phyloP scores from a whole-genome alignment of 129 eudicot species.

The Saussurea involucrata region DNA sequence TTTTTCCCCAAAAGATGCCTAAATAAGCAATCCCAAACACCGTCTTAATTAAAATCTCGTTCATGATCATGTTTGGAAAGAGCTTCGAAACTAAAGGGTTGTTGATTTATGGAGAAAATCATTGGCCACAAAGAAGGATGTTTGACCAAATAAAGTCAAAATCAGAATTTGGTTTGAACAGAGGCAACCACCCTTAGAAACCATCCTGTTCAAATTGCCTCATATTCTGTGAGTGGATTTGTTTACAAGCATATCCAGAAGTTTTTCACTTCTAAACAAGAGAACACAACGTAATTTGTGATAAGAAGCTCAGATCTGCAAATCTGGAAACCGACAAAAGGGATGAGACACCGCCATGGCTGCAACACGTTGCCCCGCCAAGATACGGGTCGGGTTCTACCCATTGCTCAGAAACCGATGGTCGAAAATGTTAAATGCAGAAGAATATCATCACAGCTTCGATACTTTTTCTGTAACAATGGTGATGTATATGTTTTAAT shows the following conservation, averaged over 20 bases:
- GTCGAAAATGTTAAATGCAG: too few species aligned
- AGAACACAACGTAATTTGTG: too few species aligned
- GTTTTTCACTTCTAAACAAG: too few species aligned
- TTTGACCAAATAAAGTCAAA: not conserved
- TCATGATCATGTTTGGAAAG: not conserved
- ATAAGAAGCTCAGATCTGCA: not conserved
- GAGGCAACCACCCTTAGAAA: not conserved
- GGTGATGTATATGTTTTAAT: too few species aligned
- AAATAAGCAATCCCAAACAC: too few species aligned
- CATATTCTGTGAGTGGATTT: not conserved
- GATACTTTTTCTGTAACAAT: not conserved
- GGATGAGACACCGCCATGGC: slow-evolving; percentile 6
- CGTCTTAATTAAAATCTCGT: too few species aligned
- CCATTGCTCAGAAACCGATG: too few species aligned
- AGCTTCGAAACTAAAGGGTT: not conserved
- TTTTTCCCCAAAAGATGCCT: too few species aligned
- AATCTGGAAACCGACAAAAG: not conserved
- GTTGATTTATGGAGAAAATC: not conserved
- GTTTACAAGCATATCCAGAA: too few species aligned
- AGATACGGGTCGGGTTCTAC: too few species aligned
- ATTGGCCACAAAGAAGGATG: not conserved
- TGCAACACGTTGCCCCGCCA: slow-evolving; percentile 1
- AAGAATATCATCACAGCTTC: not conserved
- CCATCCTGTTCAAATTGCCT: not conserved
- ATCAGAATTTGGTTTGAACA: not conserved